Conservation (phyloP, 2,329 filamentous ascomycete species). For the Xylariales sp. region DNA sequence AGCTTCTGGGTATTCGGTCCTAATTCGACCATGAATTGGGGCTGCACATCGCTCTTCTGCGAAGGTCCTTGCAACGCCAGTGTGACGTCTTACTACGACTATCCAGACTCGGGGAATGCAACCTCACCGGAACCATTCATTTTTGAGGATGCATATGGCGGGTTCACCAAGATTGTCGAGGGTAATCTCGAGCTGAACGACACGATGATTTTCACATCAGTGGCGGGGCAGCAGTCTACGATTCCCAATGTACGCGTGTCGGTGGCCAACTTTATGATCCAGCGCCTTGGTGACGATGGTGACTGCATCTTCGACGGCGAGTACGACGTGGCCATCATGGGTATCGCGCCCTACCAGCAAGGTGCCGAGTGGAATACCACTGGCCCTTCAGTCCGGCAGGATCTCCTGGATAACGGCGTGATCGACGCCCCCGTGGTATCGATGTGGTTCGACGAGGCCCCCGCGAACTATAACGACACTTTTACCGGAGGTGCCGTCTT, state of each 20-base stretch:
- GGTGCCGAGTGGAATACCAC: conserved; percentile 9
- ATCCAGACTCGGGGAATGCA: conserved; percentile 3
- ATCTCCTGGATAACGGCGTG: conserved; percentile 21
- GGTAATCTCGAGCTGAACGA: conserved; percentile 14
- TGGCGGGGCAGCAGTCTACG: conserved; percentile 8
- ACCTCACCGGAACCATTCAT: not conserved
- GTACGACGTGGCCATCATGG: conserved; percentile 26
- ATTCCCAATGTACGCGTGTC: conserved; percentile 20
- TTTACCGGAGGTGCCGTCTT: conserved; percentile 25
- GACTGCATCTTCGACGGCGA: conserved; percentile 10
- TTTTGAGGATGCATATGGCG: conserved; percentile 12
- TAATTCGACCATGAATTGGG: conserved; percentile 7
- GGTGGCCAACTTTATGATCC: conserved; percentile 18
- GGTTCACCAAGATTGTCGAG: conserved; percentile 11
- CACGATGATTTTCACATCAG: conserved; percentile 18
- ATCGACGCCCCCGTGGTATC: conserved; percentile 23
- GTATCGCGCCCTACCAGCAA: conserved; percentile 19
- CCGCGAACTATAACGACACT: conserved; percentile 14
- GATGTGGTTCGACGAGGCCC: conserved; percentile 28
- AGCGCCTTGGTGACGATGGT: conserved; percentile 13
- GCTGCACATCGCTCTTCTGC: not conserved
- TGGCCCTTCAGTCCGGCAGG: conserved; percentile 24
- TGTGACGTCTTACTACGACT: conserved; percentile 6
- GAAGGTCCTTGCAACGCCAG: conserved; percentile 8
- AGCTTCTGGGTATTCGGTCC: conserved; percentile 18